Base-by-base conservation (phyloP, 305 asterid genomes). In the Fraxinus ornus region DNA sequence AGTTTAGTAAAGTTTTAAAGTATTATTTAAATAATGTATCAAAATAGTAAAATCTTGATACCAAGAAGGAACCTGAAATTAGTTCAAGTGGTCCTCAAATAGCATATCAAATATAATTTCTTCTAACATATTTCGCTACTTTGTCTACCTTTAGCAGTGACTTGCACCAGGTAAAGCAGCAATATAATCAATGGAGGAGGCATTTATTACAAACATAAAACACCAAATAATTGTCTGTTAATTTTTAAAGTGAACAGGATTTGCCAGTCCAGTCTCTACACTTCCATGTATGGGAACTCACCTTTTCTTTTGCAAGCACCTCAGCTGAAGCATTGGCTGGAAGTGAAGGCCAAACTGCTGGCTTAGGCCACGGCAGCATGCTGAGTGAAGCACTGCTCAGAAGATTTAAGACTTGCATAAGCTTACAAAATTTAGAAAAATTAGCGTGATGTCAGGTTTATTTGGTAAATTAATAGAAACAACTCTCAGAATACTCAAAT, bases 361-460 rank as follows among this genome's bases (percentile, higher is more conserved):
- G 98, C 91, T 96, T 96, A 60, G 99, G 98, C 99, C 99, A 96
- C 30, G 98, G 97, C 81, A 96, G 89, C 97, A 95, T 94, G 93
- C 99, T 96, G 84, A 96, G 97, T 35, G 97, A 87, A 89, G 99
- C 98, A 86, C 99, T 96, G 94, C 81, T 81, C 85, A 78, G 36
- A 87, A 81, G 72, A 76, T 26, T 78, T 52, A 83, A 82, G 64
- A 78, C 78, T 77, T 80, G 75, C 44, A 57, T 55, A 73, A 85
- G 75, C 60, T 76, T 26, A 71, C 77, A 87, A 80, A 84, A 80
- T 77, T 75, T 68, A 64, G 85, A 79, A 68, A 80, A 62, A 26
- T 78, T 17, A 57, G 47, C 57, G 47, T 57, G 62, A 79, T 78
- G 13, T 28, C 79, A 41, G 37, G 28, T 68, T 47, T 78, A 76